These are phyloP conservation scores for Paramecium octaurelia DNA, from an alignment of 73 alveolate species.

Conservation along the genomic window DNA sequence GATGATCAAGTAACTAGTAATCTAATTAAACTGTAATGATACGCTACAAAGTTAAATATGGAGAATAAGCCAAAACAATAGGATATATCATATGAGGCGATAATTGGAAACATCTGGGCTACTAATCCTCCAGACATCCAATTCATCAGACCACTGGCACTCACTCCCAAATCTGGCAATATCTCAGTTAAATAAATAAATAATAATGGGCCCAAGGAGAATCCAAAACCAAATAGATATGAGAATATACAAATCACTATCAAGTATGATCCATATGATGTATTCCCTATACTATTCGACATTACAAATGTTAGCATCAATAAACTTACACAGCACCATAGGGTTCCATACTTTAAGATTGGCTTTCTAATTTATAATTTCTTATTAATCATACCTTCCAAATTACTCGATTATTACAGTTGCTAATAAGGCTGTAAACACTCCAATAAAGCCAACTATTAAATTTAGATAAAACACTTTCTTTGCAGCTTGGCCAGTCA, in stretches of 20 bases:
- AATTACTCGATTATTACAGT: neutral
- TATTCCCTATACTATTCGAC: neutral
- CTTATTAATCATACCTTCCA: slow-evolving; percentile 4
- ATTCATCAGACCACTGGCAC: neutral
- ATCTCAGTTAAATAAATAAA: slow-evolving; percentile 37
- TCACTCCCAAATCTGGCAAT: slow-evolving; percentile 30
- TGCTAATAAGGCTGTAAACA: neutral
- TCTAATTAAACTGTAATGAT: neutral
- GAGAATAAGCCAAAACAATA: neutral
- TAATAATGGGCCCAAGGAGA: slow-evolving; percentile 34
- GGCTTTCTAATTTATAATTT: neutral
- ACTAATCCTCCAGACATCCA: neutral
- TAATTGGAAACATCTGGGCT: neutral
- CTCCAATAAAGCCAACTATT: slow-evolving; percentile 29
- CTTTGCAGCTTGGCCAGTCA: neutral
- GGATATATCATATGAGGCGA: neutral
- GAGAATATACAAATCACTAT: neutral
- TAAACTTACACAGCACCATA: slow-evolving; percentile 1
- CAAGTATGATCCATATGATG: neutral
- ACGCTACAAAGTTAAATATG: neutral
- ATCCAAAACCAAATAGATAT: slow-evolving; percentile 13
- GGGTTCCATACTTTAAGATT: neutral
- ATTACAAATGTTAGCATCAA: neutral
- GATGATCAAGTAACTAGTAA: neutral
- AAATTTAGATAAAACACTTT: neutral